Conservation (phyloP, 2,329 filamentous ascomycete genomes). For the Apiospora koreana region DNA sequence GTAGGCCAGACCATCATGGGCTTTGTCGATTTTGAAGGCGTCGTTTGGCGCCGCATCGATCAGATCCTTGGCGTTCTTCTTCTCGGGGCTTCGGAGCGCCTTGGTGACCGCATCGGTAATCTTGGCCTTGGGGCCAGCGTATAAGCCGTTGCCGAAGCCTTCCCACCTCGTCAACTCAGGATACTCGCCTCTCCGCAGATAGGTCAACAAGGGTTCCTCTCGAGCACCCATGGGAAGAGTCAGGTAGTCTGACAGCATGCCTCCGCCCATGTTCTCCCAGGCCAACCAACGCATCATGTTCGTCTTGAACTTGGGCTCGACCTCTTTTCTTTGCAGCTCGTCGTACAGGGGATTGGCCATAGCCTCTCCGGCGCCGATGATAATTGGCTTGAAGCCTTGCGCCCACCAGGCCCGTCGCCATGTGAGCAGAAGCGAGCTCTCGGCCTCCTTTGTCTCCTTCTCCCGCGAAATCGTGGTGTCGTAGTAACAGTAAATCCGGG, state of each 20-base stretch:
- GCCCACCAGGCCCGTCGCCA: slow-evolving; percentile 97
- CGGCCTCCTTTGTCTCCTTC: slow-evolving; percentile 65
- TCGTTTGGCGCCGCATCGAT: slow-evolving; percentile 60
- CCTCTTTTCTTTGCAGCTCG: slow-evolving; percentile 62
- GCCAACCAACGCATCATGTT: slow-evolving; percentile 87
- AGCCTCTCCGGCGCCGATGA: slow-evolving; percentile 78
- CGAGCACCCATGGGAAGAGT: slow-evolving; percentile 80
- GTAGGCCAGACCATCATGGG: slow-evolving; percentile 71
- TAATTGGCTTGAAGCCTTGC: slow-evolving; percentile 83
- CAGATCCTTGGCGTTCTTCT: slow-evolving; percentile 63
- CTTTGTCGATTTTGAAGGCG: slow-evolving; percentile 64
- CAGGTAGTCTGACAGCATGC: slow-evolving; percentile 77
- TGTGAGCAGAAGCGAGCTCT: slow-evolving; percentile 76
- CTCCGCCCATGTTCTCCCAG: slow-evolving; percentile 88
- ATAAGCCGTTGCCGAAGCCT: slow-evolving; percentile 68
- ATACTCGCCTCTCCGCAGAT: slow-evolving; percentile 75
- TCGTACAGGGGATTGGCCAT: slow-evolving; percentile 80
- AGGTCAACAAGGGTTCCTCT: slow-evolving; percentile 71
- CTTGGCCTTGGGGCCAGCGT: slow-evolving; percentile 67
- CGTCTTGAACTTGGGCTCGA: slow-evolving; percentile 62
- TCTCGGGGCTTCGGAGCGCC: slow-evolving; percentile 55
- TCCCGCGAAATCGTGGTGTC: slow-evolving; percentile 67
- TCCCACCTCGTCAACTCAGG: slow-evolving; percentile 74
- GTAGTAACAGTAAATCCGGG: slow-evolving; percentile 89
- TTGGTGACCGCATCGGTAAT: slow-evolving; percentile 65